Base-by-base conservation (phyloP, 2,329 filamentous ascomycete species). In the Penicillium sp. region DNA sequence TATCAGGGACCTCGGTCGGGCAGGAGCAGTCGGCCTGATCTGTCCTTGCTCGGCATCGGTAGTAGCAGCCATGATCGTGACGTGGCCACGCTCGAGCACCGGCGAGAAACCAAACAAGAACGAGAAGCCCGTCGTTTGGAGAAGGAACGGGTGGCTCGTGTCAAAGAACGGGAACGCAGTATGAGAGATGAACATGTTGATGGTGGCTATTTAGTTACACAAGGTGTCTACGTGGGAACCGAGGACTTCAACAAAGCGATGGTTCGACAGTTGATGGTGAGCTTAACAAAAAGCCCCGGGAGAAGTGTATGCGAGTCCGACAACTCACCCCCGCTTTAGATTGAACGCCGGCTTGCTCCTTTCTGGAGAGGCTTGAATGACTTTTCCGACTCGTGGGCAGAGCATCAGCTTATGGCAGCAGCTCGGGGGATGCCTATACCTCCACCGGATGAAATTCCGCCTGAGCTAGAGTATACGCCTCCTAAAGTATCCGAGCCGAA, bases 301-400 rank as follows among this genome's bases (percentile, higher is more conserved):
- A n/a, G n/a, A n/a, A n/a, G n/a, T n/a, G n/a, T n/a, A n/a, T n/a
- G 37, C 19, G 45, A 48, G 50, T 53, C 62, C 70, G 45, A 71
- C 55, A 19, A 16, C 19, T 14, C n/a, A 14, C 3, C n/a, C 56
- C 13, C 9, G 40, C 23, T 16, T n/a, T 68, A 97, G 93, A 92
- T 99, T 71, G 94, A 99, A 75, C 85, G 94, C 63, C 87, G 89
- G 58, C 77, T 99, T 58, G 94, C 94, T 37, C 94, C 94, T 0
- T 99, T 99, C 73, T 99, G 93, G 92, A 88, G 89, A 69, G 94
- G 94, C 5, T 79, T 99, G 3, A 88, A 96, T 60, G 92, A 97
- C 72, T 91, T 94, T 73, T 88, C 87, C 14, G 84, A 90, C 19
- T 89, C 85, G 48, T 99, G 94, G 94, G 89, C 91, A 11, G 94